phyloP scores from a whole-genome alignment of 1,284 basidiomycete genomes.

The Leccinum angustisporum region DNA sequence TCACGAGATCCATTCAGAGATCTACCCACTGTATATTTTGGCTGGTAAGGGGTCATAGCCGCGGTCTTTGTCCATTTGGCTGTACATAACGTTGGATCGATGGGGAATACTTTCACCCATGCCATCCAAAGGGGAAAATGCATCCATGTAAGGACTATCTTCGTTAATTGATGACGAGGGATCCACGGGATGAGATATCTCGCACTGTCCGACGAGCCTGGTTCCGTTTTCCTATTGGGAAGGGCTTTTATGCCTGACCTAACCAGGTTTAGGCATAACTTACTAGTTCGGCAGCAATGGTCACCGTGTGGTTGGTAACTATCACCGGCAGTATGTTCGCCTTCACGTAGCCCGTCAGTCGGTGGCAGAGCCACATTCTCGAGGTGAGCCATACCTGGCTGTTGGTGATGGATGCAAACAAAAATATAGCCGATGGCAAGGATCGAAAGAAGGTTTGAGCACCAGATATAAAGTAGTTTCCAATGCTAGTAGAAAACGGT shows the following conservation, averaged over 20 bases:
- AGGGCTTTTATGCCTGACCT: constrained; percentile 5
- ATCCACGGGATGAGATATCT: constrained; percentile 89
- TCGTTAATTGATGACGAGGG: constrained; percentile 32
- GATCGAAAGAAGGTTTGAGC: constrained; percentile 87
- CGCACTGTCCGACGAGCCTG: constrained; percentile 90
- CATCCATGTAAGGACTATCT: constrained; percentile 30
- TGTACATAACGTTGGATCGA: constrained; percentile 69
- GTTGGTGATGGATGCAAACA: constrained; percentile 91
- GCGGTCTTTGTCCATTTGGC: constrained; percentile 48
- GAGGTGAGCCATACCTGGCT: constrained; percentile 46
- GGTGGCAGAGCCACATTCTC: constrained; percentile 12
- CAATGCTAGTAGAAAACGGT: constrained; percentile 52
- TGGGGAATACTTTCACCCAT: constrained; percentile 48
- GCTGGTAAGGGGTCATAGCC: constrained; percentile 62
- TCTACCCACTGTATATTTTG: constrained; percentile 62
- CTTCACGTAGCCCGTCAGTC: constrained; percentile 38
- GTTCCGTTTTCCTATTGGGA: constrained; percentile 67
- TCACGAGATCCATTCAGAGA: constrained; percentile 13
- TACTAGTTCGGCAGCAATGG: constrained; percentile 91
- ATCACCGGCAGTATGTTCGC: constrained; percentile 87
- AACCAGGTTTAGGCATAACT: constrained; percentile 30
- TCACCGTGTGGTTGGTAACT: constrained; percentile 95
- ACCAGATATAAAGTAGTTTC: constrained; percentile 88
- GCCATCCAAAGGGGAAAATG: constrained; percentile 48
- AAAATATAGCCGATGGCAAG: constrained; percentile 90